Conservation (phyloP, 192 early-diverging fungal genomes). For the Entomortierella chlamydospora region DNA sequence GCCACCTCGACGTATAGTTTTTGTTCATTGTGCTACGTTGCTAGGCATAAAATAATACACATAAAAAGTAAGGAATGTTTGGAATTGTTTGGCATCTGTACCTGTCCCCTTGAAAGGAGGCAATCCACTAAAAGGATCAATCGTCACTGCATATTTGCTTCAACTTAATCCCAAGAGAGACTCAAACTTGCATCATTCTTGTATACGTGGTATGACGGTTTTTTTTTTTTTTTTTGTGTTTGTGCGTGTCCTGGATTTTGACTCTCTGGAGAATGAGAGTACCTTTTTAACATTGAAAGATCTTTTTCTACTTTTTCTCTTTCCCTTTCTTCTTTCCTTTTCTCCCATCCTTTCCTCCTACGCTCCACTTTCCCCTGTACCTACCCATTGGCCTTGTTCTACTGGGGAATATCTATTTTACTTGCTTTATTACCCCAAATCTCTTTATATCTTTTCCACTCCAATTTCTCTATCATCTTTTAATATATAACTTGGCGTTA, state of each 20-base stretch:
- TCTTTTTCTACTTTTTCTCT: background rate
- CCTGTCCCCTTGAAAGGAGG: constrained; percentile 2
- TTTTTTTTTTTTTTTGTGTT: background rate
- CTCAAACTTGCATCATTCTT: no score
- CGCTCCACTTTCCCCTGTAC: background rate
- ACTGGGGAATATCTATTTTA: background rate
- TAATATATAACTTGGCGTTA: no score
- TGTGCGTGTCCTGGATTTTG: background rate
- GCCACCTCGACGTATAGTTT: background rate
- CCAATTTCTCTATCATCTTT: background rate
- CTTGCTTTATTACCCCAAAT: constrained; percentile 1
- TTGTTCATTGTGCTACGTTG: background rate
- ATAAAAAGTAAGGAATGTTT: constrained; percentile 44
- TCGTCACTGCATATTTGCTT: no score
- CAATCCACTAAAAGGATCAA: background rate
- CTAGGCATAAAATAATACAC: no score
- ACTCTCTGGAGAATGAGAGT: constrained; percentile 6
- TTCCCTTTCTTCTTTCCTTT: background rate
- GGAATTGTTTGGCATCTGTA: constrained; percentile 16
- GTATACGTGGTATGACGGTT: background rate
- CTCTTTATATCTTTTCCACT: background rate
- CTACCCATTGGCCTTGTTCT: background rate
- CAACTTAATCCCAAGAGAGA: no score
- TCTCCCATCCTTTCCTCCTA: background rate
- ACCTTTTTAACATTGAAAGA: background rate